Evolutionary conservation across 1,284 basidiomycete species (phyloP).

Genomic region (Microbotryum scabiosae): DNA sequence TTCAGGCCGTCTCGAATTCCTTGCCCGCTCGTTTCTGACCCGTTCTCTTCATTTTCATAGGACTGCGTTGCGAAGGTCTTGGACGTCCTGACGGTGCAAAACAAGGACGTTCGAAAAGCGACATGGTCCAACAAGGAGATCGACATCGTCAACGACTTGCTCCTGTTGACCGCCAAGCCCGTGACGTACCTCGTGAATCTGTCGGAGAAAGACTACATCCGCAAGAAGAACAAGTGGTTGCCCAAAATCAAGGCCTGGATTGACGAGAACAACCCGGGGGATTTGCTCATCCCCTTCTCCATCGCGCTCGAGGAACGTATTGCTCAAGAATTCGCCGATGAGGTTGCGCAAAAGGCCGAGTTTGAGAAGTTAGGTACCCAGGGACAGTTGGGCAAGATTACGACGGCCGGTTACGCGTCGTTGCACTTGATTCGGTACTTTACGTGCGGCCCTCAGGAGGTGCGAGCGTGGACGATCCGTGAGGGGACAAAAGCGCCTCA

Average conservation of each 20-base stretch:
- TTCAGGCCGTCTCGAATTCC: neutral
- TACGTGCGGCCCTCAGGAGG: constrained; percentile 92
- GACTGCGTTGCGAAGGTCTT: constrained; percentile 78
- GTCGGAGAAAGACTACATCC: constrained; percentile 86
- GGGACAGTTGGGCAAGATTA: constrained; percentile 80
- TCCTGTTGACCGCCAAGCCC: constrained; percentile 90
- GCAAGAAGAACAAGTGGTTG: constrained; percentile 77
- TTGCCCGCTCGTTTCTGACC: neutral
- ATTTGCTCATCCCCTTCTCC: constrained; percentile 92
- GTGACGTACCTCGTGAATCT: constrained; percentile 98
- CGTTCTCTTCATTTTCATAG: constrained; percentile 40
- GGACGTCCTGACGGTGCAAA: constrained; percentile 68
- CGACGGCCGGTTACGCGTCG: constrained; percentile 76
- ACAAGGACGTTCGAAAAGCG: constrained; percentile 85
- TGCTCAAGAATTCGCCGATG: constrained; percentile 53
- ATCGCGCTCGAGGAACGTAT: constrained; percentile 92
- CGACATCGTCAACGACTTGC: constrained; percentile 86
- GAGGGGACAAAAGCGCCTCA: constrained; percentile 90
- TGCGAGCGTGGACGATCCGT: constrained; percentile 95
- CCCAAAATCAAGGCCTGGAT: constrained; percentile 99
- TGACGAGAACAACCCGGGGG: constrained; percentile 92
- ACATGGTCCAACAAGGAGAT: constrained; percentile 98
- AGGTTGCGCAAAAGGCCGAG: constrained; percentile 57
- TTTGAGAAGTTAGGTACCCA: constrained; percentile 62
- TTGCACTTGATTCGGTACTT: constrained; percentile 92